A percentile compares a stretch with the other conserved stretches of the same genome.
Conservation (phyloP, 306 rosid genomes). For the Quercus dentata region DNA sequence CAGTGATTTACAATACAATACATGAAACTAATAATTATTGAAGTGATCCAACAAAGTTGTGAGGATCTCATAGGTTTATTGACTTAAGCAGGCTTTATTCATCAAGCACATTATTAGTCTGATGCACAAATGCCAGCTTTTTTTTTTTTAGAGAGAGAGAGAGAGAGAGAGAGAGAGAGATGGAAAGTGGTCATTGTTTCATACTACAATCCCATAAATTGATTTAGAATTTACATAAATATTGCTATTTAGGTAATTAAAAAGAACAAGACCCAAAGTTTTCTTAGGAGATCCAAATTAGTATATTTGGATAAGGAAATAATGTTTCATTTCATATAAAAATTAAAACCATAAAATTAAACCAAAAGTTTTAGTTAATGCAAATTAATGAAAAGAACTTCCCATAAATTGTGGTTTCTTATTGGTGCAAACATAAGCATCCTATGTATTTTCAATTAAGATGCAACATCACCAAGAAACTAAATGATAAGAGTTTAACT, state of each 20-base stretch:
- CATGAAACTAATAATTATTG: too few species aligned
- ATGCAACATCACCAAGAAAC: slow-evolving; percentile 2
- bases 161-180: not conserved
- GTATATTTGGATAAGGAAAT: not conserved
- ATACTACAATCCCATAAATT: not conserved
- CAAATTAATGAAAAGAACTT: slow-evolving; percentile 5
- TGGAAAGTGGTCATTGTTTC: not conserved
- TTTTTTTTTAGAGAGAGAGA: not conserved
- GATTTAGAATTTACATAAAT: not conserved
- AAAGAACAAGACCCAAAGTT: not conserved
- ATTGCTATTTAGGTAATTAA: not conserved
- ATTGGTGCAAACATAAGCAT: not conserved
- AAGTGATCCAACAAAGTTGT: not conserved
- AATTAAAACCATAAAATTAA: not conserved
- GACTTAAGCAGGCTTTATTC: not conserved
- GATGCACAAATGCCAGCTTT: not conserved
- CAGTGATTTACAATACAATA: too few species aligned
- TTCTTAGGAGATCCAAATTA: not conserved
- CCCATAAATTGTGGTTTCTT: not conserved
- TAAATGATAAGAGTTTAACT: not conserved
- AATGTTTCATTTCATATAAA: not conserved
- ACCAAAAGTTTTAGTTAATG: not conserved
- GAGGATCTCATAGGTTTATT: not conserved
- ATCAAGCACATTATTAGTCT: not conserved
- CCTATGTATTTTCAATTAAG: slow-evolving; percentile 8